Conservation (phyloP, 345 rosid genomes). For the Eucalyptus pauciflora region DNA sequence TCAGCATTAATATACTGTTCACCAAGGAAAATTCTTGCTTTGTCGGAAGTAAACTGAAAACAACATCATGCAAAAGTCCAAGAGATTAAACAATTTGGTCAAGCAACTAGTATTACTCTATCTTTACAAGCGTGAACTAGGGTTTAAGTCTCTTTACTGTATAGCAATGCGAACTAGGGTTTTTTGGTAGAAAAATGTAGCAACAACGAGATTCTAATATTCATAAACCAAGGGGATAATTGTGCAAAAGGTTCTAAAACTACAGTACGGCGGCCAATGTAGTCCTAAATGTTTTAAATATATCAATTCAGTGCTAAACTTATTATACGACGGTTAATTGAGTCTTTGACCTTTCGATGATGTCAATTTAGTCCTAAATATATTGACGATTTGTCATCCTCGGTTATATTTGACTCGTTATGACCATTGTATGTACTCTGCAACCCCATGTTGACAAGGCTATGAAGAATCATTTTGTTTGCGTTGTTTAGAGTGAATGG, state of each 20-base stretch:
- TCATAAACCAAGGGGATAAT: no score
- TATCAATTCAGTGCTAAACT: no score
- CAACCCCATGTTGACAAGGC: neutral
- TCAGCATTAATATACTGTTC: neutral
- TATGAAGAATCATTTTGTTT: neutral
- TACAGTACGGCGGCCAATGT: rapidly evolving
- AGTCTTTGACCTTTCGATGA: no score
- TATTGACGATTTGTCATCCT: no score
- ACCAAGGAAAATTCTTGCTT: neutral
- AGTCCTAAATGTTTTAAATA: no score
- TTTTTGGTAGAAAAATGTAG: neutral
- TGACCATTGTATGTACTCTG: neutral
- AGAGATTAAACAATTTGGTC: neutral
- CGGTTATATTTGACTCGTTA: neutral
- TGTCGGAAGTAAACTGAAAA: neutral
- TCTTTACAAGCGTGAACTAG: neutral
- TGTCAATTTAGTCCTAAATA: no score
- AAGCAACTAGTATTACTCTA: neutral
- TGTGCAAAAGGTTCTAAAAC: no score
- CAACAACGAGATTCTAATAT: neutral
- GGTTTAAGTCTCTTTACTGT: neutral
- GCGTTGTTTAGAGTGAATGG: neutral
- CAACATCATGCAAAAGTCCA: neutral
- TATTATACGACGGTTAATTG: no score
- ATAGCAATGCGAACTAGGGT: neutral